Evolutionary conservation across 73 alveolate species (phyloP).

Genomic region (Paramecium sexaurelia): DNA sequence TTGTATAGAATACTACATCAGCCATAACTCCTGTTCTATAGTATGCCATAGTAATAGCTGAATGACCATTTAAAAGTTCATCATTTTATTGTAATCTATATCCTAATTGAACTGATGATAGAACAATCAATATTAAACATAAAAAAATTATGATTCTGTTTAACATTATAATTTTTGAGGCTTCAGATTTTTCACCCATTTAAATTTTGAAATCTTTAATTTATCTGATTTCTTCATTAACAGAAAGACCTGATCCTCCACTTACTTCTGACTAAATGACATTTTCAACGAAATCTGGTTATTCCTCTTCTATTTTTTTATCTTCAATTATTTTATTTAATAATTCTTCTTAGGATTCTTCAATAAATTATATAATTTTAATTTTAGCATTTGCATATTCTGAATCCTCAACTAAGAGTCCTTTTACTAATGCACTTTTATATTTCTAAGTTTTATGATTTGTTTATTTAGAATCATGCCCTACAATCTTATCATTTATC

Average conservation of each 20-base stretch:
- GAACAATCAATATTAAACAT: background rate
- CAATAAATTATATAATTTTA: slow-evolving; percentile 3
- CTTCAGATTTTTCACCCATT: slow-evolving; percentile 51
- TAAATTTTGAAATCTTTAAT: slow-evolving; percentile 51
- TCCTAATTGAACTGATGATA: slow-evolving; percentile 38
- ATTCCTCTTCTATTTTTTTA: background rate
- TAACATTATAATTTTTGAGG: background rate
- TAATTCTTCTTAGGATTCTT: background rate
- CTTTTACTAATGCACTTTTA: slow-evolving; percentile 10
- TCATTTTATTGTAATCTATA: slow-evolving; percentile 25
- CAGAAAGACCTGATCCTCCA: slow-evolving; percentile 42
- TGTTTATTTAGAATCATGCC: background rate
- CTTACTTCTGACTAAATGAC: slow-evolving; percentile 21
- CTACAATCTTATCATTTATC: background rate
- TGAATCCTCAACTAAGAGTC: background rate
- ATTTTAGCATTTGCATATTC: slow-evolving; percentile 31
- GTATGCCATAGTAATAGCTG: background rate
- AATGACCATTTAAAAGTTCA: background rate
- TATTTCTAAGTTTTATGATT: background rate
- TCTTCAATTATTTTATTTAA: background rate
- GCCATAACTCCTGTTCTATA: slow-evolving; percentile 15
- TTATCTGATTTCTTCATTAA: slow-evolving; percentile 60
- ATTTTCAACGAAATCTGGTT: background rate
- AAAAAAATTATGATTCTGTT: background rate
- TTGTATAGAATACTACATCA: slow-evolving; percentile 30